Evolutionary conservation across 2,329 filamentous ascomycete genomes (phyloP), one percentile per base, ranked within the genome.

Genomic region (Reticulascus tulasneorum): DNA sequence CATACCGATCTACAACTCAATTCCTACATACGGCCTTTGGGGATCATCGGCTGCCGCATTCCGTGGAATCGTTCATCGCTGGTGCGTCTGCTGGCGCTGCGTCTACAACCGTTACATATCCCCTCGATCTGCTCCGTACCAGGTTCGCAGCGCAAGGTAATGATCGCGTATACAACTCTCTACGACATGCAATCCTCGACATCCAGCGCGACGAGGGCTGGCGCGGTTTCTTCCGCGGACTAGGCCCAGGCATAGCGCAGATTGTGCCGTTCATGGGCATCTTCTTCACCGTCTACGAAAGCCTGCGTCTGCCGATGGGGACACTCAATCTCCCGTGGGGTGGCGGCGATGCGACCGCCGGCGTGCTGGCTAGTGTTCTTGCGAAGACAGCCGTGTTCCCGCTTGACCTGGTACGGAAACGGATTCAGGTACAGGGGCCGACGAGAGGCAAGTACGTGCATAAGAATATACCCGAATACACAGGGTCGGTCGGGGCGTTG

Each of bases 181-280:
- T 98, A 12, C 50, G 73, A 15, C 65, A 72, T 12, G 88, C 88
- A 3, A 55, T 97, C 7, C 62, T 66, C 28, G 79, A 87, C 16
- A 98, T 98, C 48, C 66, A 71, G 12, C 70, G 70, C 5, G 73
- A 85, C 42, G 93, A 98, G 64, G 93, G 93, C 0, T 50, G 66
- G 0, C 60, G 60, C 5, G 93, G 93, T 0, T 97, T 94, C 66
- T 98, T 95, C 61, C 85, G 88, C 31, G 93, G 93, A 4, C 68
- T 94, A 22, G 76, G 76, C 2, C 90, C 91, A 2, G 88, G 84
- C 0, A 68, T 97, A 16, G 83, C 73, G 18, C 90, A 96, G 66
- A 93, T 97, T 31, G 79, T 95, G 9, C 93, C 93, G 3, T 94
- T 91, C 59, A 98, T 98, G 93, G 93, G 93, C 11, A 71, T 95